phyloP scores from a whole-genome alignment of 345 rosid species.

The Gossypium rotundifolium region DNA sequence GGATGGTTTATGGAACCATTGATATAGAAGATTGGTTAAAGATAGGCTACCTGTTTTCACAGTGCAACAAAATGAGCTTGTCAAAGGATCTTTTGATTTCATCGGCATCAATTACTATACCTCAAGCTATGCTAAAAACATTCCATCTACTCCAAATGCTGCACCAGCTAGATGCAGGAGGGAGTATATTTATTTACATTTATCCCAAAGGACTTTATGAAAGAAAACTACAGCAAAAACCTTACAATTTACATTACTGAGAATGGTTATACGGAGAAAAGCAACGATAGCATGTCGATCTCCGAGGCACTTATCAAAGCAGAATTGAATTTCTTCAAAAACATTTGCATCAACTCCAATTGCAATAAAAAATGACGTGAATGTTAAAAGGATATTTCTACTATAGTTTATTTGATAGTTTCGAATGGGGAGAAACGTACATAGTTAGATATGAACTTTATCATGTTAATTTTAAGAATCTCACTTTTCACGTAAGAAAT shows the following conservation, averaged over 20 bases:
- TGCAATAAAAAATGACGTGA: background rate
- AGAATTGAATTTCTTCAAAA: background rate
- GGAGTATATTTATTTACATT: constrained; percentile 11
- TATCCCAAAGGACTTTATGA: constrained; percentile 32
- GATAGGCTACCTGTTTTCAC: constrained; percentile 40
- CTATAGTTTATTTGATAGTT: background rate
- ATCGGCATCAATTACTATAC: constrained; percentile 45
- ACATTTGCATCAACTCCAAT: background rate
- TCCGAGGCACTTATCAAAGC: background rate
- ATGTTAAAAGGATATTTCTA: background rate
- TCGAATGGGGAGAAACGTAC: background rate
- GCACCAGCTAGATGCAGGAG: constrained; percentile 25
- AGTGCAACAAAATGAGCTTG: constrained; percentile 22
- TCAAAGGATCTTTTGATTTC: constrained; percentile 38
- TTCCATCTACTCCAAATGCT: constrained; percentile 6
- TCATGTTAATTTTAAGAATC: background rate
- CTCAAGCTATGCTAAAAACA: constrained; percentile 26
- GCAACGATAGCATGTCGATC: background rate
- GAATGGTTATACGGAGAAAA: constrained; percentile 13
- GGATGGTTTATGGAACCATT: constrained; percentile 51
- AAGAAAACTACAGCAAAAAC: constrained; percentile 13
- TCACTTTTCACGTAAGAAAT: background rate
- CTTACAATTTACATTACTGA: constrained; percentile 34
- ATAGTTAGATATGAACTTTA: background rate
- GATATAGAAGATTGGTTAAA: constrained; percentile 25